These are phyloP conservation scores for Aspergillus funiculosus DNA, from an alignment of 495 filamentous ascomycete species.

Conservation along the genomic window DNA sequence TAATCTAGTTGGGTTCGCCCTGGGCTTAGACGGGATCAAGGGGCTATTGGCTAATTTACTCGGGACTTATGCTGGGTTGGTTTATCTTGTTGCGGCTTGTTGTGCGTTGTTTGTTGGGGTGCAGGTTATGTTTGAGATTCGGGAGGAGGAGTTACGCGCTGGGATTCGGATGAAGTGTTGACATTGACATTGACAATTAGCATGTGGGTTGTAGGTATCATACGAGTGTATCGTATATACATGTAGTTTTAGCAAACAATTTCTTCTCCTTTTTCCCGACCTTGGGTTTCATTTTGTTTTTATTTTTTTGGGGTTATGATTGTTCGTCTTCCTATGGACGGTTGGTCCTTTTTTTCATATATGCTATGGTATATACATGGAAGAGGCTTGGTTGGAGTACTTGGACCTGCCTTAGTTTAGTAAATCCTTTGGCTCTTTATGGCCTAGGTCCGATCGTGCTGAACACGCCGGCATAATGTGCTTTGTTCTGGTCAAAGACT, in stretches of 20 bases:
- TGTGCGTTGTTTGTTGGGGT: conserved; percentile 71
- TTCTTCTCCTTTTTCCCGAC: not conserved
- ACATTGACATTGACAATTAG: conserved; percentile 10
- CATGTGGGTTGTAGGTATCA: not conserved
- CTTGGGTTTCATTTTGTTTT: no score
- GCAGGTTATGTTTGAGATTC: conserved; percentile 94
- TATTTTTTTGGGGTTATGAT: no score
- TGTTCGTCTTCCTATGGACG: no score
- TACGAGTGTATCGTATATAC: not conserved
- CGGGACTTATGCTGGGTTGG: conserved; percentile 63
- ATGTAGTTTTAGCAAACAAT: no score
- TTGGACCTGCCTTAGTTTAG: no score
- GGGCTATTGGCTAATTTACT: conserved; percentile 69
- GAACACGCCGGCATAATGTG: no score
- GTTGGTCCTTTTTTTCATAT: no score
- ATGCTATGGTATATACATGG: no score
- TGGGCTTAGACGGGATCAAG: conserved; percentile 82
- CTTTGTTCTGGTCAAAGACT: no score
- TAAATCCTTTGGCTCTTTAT: no score
- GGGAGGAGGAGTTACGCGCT: conserved; percentile 72
- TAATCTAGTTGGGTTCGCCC: conserved; percentile 90
- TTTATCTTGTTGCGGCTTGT: conserved; percentile 67
- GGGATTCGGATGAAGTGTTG: conserved; percentile 86
- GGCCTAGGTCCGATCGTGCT: no score
- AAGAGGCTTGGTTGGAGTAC: no score